Evolutionary conservation across 2,329 filamentous ascomycete genomes (phyloP).

Genomic region (Curvularia hawaiiensis): DNA sequence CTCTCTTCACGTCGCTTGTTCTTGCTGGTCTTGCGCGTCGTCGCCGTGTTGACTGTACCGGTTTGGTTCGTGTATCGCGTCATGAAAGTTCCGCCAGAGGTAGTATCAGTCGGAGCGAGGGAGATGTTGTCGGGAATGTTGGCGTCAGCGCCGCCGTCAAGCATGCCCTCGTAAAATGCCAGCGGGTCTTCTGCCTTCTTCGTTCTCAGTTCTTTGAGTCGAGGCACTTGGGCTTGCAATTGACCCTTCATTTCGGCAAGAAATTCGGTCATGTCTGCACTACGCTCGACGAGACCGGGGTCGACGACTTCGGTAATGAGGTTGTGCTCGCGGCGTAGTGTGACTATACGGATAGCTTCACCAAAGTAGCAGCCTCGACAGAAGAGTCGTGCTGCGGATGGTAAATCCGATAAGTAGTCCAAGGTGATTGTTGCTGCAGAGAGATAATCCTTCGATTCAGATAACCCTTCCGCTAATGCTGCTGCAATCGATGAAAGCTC

Average conservation of each 20-base stretch:
- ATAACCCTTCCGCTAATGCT: slow-evolving; percentile 76
- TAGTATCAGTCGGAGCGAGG: slow-evolving; percentile 83
- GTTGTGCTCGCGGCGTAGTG: slow-evolving; percentile 62
- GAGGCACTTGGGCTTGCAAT: slow-evolving; percentile 81
- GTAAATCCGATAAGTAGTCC: slow-evolving; percentile 78
- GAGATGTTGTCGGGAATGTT: slow-evolving; percentile 93
- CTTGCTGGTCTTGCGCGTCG: slow-evolving; percentile 81
- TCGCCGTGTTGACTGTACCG: slow-evolving; percentile 73
- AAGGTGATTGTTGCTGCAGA: slow-evolving; percentile 79
- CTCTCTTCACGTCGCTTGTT: slow-evolving; percentile 90
- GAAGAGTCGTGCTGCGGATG: slow-evolving; percentile 73
- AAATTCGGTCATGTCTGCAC: slow-evolving; percentile 84
- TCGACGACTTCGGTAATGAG: slow-evolving; percentile 76
- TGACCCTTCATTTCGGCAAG: slow-evolving; percentile 92
- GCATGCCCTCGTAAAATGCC: slow-evolving; percentile 79
- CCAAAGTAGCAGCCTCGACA: slow-evolving; percentile 89
- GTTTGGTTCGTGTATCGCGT: slow-evolving; percentile 85
- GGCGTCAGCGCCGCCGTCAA: slow-evolving; percentile 42
- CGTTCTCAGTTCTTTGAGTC: slow-evolving; percentile 78
- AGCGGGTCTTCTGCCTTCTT: slow-evolving; percentile 85
- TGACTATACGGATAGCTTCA: slow-evolving; percentile 81
- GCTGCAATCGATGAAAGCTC: slow-evolving; percentile 72
- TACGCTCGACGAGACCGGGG: slow-evolving; percentile 76
- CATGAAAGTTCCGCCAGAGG: slow-evolving; percentile 81
- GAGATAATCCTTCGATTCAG: slow-evolving; percentile 82